Evolutionary conservation across 2,329 filamentous ascomycete species (phyloP), one percentile per base, ranked within the genome.

Genomic region (Penicillium janthinellum): DNA sequence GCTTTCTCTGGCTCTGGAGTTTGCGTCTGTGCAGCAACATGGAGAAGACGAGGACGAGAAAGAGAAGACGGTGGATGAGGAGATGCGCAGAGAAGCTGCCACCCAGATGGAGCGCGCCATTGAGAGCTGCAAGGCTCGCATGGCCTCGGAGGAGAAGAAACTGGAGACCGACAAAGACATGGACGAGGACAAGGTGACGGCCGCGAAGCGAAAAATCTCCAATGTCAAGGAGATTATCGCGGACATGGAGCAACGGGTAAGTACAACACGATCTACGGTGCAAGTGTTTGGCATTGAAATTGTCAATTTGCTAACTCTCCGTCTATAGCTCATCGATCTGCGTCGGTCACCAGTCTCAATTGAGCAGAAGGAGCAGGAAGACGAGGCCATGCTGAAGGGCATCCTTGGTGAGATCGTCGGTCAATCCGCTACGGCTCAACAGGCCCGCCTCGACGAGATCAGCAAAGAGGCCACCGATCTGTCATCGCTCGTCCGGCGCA

Each of bases 1-100:
- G 78, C 88, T 99, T 28, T 96, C 94, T 0, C 85, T 99, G 15
- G 95, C 95, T 0, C 84, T 99, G 31, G 95, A 99, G 73, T 98
- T 98, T 68, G 91, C 91, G 4, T 95, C 92, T 0, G 86, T 95
- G 48, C 90, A 88, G 34, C 75, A 75, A 60, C 69, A 71, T 15
- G 71, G 71, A 34, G 50, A 80, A 63, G 35, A 79, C 69, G 58
- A 83, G 64, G 65, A 77, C 74, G 51, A 75, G 74, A 37, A 80
- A 69, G 14, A 60, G n/a, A 68, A 71, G 53, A 58, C 64, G 20
- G 63, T 87, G 12, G 82, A 88, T 66, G 81, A 84, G 68, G 78
- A 77, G 4, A 78, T 87, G 75, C 79, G 85, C 44, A 80, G 82
- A 56, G 83, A 87, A 69, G 84, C 86, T 14, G 83, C 81, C 0